A percentile compares a stretch with the other conserved stretches of the same genome.
These are phyloP conservation scores for Dendrocalamus latiflorus DNA, from an alignment of 202 grass and related monocot genomes.

Conservation along the genomic window DNA sequence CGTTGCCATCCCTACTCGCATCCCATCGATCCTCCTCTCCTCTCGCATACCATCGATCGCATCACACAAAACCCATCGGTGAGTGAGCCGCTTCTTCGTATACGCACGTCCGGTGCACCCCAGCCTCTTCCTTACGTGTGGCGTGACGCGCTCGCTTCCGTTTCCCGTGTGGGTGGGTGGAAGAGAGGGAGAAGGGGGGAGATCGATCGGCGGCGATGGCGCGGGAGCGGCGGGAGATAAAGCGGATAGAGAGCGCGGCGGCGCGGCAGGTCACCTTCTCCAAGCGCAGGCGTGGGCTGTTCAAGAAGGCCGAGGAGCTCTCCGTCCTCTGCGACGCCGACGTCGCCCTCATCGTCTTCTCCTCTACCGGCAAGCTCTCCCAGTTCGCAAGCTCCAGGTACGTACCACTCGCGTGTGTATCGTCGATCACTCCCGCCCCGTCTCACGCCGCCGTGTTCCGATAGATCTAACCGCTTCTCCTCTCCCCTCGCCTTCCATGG, in stretches of 20 bases:
- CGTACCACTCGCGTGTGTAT: background rate
- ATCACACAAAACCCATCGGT: background rate
- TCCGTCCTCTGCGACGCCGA: constrained; percentile 76
- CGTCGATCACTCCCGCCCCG: background rate
- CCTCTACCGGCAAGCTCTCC: constrained; percentile 70
- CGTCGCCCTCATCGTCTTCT: constrained; percentile 86
- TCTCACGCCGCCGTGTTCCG: background rate
- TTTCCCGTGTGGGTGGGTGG: background rate
- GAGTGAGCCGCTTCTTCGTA: background rate
- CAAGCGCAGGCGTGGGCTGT: constrained; percentile 75
- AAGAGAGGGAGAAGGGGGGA: background rate
- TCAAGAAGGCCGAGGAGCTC: constrained; percentile 92
- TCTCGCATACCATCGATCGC: constrained; percentile 3
- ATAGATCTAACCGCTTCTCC: constrained; percentile 27
- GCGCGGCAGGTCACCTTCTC: constrained; percentile 92
- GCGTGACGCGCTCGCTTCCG: background rate
- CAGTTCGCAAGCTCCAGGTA: constrained; percentile 78
- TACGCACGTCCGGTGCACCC: background rate
- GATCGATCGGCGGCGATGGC: constrained; percentile 35
- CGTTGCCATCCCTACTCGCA: too few relatives aligned
- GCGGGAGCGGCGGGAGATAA: constrained; percentile 70
- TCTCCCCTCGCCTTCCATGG: background rate
- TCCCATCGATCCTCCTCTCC: background rate
- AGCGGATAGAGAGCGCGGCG: constrained; percentile 73
- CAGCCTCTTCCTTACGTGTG: background rate